phyloP scores from a whole-genome alignment of 306 rosid species.

The Trifolium subterraneum region DNA sequence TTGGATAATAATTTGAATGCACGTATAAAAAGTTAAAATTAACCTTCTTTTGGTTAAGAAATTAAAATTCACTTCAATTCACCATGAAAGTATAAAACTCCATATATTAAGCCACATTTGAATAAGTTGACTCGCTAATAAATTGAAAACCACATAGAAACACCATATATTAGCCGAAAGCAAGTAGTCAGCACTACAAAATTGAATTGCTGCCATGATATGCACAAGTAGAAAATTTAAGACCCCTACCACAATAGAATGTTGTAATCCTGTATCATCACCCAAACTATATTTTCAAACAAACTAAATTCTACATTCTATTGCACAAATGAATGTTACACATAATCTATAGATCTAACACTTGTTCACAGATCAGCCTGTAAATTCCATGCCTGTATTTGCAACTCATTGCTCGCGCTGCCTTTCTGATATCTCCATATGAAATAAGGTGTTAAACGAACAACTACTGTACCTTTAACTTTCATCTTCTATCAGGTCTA shows the following conservation, averaged over 20 bases:
- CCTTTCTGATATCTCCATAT: conserved; percentile 44
- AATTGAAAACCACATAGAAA: conserved; percentile 23
- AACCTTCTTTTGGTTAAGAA: too few species aligned
- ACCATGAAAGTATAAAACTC: too few species aligned
- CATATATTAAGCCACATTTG: too few species aligned
- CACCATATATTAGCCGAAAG: conserved; percentile 8
- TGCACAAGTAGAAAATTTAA: conserved; percentile 25
- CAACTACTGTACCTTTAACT: conserved; percentile 38
- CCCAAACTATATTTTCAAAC: conserved; percentile 54
- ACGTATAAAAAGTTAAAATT: too few species aligned
- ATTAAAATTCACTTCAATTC: too few species aligned
- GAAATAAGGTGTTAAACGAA: conserved; percentile 39
- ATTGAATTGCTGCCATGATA: conserved; percentile 28
- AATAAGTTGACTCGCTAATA: conserved; percentile 1
- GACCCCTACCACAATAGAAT: conserved; percentile 5
- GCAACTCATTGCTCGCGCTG: conserved; percentile 26
- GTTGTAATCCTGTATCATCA: conserved; percentile 39
- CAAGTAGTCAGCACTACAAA: conserved; percentile 16
- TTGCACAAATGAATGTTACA: conserved; percentile 54
- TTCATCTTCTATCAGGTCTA: conserved; percentile 66
- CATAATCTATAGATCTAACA: conserved; percentile 35
- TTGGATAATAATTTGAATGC: too few species aligned
- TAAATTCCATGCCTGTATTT: conserved; percentile 41
- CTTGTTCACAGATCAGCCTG: conserved; percentile 36
- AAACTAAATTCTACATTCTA: conserved; percentile 57